Conservation (phyloP, 2,329 filamentous ascomycete species). For the Colletotrichum salicis region DNA sequence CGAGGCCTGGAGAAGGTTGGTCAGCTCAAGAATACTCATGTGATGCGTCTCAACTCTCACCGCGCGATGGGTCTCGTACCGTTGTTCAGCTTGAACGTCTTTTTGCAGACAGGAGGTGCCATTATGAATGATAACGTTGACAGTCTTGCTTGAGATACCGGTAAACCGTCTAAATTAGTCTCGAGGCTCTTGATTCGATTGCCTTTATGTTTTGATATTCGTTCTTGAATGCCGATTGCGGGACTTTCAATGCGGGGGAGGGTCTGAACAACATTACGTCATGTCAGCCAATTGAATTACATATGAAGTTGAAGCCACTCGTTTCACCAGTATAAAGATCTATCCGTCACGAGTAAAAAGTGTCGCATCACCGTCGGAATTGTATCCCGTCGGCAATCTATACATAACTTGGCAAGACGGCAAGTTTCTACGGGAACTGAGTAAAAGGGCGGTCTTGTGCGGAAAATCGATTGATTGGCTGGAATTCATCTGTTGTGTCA, state of each 20-base stretch:
- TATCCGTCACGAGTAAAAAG: not conserved
- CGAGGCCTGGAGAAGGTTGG: conserved; percentile 9
- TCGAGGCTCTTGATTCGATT: no score
- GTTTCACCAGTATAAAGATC: not conserved
- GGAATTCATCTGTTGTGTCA: not conserved
- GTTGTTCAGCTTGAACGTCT: conserved; percentile 36
- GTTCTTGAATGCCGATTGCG: not conserved
- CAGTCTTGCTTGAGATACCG: not conserved
- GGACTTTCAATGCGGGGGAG: conserved; percentile 3
- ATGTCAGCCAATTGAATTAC: not conserved
- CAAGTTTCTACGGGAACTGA: not conserved
- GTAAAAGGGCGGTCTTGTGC: no score
- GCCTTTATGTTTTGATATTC: not conserved
- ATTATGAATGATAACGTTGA: not conserved
- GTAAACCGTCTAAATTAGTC: no score
- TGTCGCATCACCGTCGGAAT: not conserved
- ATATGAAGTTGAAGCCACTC: not conserved
- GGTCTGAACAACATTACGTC: not conserved
- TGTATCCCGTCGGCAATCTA: not conserved
- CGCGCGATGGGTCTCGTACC: not conserved
- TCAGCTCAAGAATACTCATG: not conserved
- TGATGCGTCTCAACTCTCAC: no score
- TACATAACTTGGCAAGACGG: not conserved
- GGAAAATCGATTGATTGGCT: not conserved
- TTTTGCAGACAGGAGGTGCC: conserved; percentile 34